These are phyloP conservation scores for Furculomyces boomerangus DNA, from an alignment of 371 early-diverging fungal genomes.

Conservation along the genomic window DNA sequence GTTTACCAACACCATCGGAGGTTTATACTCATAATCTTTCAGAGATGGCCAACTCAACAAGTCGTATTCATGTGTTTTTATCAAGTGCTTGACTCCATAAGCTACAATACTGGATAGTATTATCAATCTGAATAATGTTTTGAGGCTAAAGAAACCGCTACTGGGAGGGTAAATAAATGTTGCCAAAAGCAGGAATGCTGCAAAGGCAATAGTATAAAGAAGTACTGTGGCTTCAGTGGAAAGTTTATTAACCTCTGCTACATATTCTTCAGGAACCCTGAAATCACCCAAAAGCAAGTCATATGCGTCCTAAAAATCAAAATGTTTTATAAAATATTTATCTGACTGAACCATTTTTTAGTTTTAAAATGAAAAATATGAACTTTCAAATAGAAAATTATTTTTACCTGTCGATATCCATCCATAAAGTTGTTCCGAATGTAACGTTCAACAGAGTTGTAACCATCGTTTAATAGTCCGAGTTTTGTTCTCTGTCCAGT, in stretches of 20 bases:
- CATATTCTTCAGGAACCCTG: conserved; percentile 20
- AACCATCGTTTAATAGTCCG: conserved; percentile 69
- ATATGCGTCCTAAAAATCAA: conserved; percentile 26
- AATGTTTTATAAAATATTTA: neutral
- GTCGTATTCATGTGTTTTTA: conserved; percentile 15
- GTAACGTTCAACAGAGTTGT: conserved; percentile 72
- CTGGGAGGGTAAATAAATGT: conserved; percentile 19
- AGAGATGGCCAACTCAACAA: conserved; percentile 24
- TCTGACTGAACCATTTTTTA: neutral
- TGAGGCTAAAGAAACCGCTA: conserved; percentile 11
- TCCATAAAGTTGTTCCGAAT: conserved; percentile 86
- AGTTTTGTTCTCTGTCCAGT: conserved; percentile 70
- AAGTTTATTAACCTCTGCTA: conserved; percentile 9
- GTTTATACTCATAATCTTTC: conserved; percentile 12
- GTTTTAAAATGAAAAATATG: neutral
- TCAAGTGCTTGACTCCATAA: conserved; percentile 10
- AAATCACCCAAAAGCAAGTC: conserved; percentile 63
- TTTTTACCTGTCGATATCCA: conserved; percentile 57
- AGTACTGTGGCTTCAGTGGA: conserved; percentile 13
- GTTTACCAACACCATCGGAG: conserved; percentile 11
- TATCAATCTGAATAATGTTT: conserved; percentile 9
- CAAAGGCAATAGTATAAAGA: conserved; percentile 11
- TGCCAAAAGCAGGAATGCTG: conserved; percentile 17
- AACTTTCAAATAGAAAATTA: no score
- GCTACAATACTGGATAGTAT: conserved; percentile 12